Percentiles rank a stretch among this genome's conserved stretches.
Evolutionary conservation across 352 stramenopile genomes (phyloP).

Genomic region (Phytophthora citrophthora): DNA sequence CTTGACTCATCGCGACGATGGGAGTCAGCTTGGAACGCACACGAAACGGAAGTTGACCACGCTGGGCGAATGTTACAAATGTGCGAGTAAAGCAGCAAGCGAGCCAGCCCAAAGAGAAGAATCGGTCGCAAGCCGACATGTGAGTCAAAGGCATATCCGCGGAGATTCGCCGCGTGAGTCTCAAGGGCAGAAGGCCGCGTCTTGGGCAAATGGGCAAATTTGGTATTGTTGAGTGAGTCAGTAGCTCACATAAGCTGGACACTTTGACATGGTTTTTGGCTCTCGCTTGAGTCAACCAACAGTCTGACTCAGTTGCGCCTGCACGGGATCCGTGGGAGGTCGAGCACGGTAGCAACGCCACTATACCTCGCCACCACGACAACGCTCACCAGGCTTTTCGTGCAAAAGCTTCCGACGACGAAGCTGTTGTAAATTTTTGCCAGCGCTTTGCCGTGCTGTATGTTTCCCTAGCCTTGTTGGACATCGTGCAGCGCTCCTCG

Average conservation of each 20-base stretch:
- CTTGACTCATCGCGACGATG: conserved; percentile 27
- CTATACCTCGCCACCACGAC: not conserved
- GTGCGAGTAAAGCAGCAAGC: conserved; percentile 4
- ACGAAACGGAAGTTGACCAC: conserved; percentile 31
- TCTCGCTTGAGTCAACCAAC: conserved; percentile 6
- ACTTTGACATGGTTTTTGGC: not conserved
- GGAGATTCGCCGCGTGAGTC: conserved; percentile 13
- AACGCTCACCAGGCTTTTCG: not conserved
- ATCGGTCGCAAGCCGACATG: not conserved
- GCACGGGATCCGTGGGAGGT: not conserved
- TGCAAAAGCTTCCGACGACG: conserved; percentile 4
- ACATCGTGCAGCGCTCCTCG: not conserved
- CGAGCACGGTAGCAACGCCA: not conserved
- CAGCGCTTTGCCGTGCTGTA: conserved; percentile 19
- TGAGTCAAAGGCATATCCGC: conserved; percentile 24
- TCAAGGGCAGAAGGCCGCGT: not conserved
- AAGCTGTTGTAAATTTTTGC: conserved; percentile 20
- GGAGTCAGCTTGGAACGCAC: conserved; percentile 12
- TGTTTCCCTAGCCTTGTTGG: conserved; percentile 20
- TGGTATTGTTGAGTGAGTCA: conserved; percentile 10
- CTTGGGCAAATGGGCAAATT: not conserved
- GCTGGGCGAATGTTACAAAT: conserved; percentile 16
- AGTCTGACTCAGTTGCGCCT: conserved; percentile 2
- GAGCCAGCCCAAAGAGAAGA: conserved; percentile 8
- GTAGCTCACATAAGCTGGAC: conserved; percentile 7